Conservation (phyloP, 257 asterid genomes). For the Nicotiana knightiana region DNA sequence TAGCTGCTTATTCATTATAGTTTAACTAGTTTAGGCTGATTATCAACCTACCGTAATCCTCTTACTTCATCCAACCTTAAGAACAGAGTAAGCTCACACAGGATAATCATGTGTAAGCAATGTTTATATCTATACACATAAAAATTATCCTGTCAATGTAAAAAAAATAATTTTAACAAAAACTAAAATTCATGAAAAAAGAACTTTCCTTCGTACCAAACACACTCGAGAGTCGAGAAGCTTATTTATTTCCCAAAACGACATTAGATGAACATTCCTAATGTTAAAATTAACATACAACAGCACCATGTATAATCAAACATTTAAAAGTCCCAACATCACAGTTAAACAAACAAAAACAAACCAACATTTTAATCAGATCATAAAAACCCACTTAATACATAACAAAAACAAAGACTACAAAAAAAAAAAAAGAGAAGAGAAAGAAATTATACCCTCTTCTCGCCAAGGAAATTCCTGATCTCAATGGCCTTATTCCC, state of each 20-base stretch:
- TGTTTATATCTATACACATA: background rate
- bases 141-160: background rate
- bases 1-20: slow-evolving; percentile 33
- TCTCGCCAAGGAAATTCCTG: background rate
- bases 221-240: background rate
- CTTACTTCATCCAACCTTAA: too few species aligned
- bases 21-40: too few species aligned
- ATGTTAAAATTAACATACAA: background rate
- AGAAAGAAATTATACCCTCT: background rate
- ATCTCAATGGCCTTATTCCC: background rate
- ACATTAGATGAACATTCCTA: background rate
- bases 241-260: background rate
- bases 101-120: background rate
- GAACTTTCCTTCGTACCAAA: background rate
- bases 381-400: background rate
- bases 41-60: too few species aligned
- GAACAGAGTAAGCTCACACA: background rate
- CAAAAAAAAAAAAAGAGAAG: background rate
- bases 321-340: background rate
- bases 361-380: background rate
- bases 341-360: background rate
- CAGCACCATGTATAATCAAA: background rate
- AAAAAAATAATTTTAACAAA: background rate
- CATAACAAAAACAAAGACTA: background rate
- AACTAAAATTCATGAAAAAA: background rate